Base-by-base conservation (phyloP, 352 stramenopile species). In the Blastocystis hominis region DNA sequence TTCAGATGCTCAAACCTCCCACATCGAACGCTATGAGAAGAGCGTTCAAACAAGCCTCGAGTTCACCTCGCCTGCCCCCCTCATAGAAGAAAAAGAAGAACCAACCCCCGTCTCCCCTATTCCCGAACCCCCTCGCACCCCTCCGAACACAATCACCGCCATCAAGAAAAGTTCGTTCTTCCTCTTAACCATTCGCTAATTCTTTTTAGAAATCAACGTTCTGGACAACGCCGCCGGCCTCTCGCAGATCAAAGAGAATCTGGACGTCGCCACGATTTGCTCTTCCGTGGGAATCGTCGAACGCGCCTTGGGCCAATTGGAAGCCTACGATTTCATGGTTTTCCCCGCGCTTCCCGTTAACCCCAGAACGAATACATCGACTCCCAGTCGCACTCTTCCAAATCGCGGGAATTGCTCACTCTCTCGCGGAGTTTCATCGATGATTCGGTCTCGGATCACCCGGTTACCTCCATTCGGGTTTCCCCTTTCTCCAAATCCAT, bases 261-360 rank as follows among this genome's bases (percentile, higher is more conserved):
- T 59, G 20, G 72, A 84, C 10, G 55, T 15, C 0, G 38, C 20
- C 15, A 38, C 72, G 1, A 68, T 84, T 17, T 66, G 72, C 55
- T 68, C 30, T 20, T 84, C 72, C 15, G 50, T 84, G 34, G 72
- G 72, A 20, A 84, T 84, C 30, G 34, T 84, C 3, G 72, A 84
- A 30, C 47, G 72, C 17, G 72, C 72, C 1, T 46, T 84, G 13
- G n/a, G n/a, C 9, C 72, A 84, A 30, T 34, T 84, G 15, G 72
- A 84, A 7, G 72, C 53, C 3, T 84, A 68, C 72, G 72, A 84
- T 34, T 84, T 53, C 72, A 66, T 84, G 72, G 72, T 84, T 53
- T 13, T 3, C 30, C 9, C 34, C 42, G 1, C 20, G 9, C 1
- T 66, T 7, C 15, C 38, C 34, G 3, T n/a, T 84, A 10, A 66